These are phyloP conservation scores for Cyberlindnera misumaiensis DNA, from an alignment of 805 yeast species.

Conservation along the genomic window DNA sequence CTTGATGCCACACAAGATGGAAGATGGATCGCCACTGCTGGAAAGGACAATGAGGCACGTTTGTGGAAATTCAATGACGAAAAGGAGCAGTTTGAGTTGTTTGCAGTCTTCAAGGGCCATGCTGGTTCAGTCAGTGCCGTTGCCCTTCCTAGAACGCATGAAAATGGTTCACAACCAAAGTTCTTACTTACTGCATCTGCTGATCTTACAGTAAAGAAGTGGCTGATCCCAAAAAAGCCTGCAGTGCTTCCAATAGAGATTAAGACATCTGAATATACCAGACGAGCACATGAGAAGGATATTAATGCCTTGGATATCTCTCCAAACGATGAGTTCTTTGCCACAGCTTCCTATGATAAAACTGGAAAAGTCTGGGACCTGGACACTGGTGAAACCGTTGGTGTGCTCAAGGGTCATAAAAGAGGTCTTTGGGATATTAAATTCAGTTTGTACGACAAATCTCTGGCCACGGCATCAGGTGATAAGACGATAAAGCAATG, in stretches of 20 bases:
- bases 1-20: constrained; percentile 78
- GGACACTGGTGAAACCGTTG: constrained; percentile 80
- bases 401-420: constrained; percentile 81
- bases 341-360: constrained; percentile 92
- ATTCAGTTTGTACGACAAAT: constrained; percentile 74
- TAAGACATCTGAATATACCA: constrained; percentile 72
- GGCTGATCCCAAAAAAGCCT: constrained; percentile 63
- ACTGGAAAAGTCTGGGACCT: constrained; percentile 85
- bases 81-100: constrained; percentile 32
- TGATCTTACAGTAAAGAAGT: constrained; percentile 77
- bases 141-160: constrained; percentile 44
- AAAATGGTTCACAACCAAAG: constrained; percentile 39
- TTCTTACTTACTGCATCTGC: constrained; percentile 84
- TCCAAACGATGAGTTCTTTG: constrained; percentile 84
- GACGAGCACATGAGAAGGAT: constrained; percentile 96
- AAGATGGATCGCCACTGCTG: constrained; percentile 83
- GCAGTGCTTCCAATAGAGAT: constrained; percentile 28
- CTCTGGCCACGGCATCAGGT: constrained; percentile 80
- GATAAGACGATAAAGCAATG: constrained; percentile 88
- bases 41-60: constrained; percentile 81
- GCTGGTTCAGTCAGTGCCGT: constrained; percentile 82
- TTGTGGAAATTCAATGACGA: constrained; percentile 66
- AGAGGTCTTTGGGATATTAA: constrained; percentile 92
- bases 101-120: constrained; percentile 77
- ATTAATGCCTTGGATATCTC: constrained; percentile 84